Evolutionary conservation across 2,329 filamentous ascomycete species (phyloP), one percentile per base, ranked within the genome.

Genomic region (Claviceps humidiphila): DNA sequence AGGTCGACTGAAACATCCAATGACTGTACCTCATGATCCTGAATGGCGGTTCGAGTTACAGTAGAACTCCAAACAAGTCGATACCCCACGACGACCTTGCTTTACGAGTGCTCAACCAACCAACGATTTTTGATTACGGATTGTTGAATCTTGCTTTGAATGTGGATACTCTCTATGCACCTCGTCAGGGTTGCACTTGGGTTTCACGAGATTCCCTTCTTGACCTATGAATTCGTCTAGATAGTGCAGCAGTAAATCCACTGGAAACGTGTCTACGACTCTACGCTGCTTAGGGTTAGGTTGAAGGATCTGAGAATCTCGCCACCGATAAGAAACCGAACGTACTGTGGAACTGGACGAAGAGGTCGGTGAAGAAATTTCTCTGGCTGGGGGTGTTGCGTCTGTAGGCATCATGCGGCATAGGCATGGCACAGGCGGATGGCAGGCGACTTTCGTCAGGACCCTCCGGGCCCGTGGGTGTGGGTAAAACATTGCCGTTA

Each of bases 291-390:
- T n/a, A 93, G 68, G 24, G 65, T 74, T 1, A 86, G 85, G 60
- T 80, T 82, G 9, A 82, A 85, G 44, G 84, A 89, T 52, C 65
- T 71, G 54, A 93, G 63, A 1, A 84, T 73, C 63, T 77, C 70
- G 0, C 87, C 87, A 41, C 82, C 76, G 71, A 84, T 91, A 1
- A 93, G 68, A 0, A 91, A 80, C 6, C 87, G 74, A 1, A 89
- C 64, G 57, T 75, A 86, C 62, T 1, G 56, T 59, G 34, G 57
- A 53, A 14, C 55, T 52, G 24, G 42, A 5, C 2, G 20, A 6
- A 44, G 30, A 20, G 16, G 20, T 16, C 40, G 13, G 46, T 43
- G 20, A 55, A 5, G 14, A 22, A 3, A 4, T 42, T 17, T n/a
- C 46, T 50, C 34, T 44, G 40, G 34, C 47, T 50, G 46, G 47